A percentile compares a stretch with the other conserved stretches of the same genome.
phyloP scores from a whole-genome alignment of 805 yeast genomes.

The Millerozyma acaciae region DNA sequence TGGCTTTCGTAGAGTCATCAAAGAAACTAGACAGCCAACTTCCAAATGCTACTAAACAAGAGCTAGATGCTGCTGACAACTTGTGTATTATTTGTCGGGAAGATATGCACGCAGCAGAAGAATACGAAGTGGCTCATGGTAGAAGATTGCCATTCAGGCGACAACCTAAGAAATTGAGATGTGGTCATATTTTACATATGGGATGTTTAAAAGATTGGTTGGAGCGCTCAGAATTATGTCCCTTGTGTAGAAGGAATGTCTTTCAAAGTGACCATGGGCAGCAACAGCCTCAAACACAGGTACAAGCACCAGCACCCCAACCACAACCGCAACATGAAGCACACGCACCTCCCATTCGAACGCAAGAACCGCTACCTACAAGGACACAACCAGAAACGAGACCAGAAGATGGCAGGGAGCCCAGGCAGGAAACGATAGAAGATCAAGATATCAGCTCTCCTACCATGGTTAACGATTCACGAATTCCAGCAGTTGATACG shows the following conservation, averaged over 20 bases:
- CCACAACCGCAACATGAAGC: constrained; percentile 1
- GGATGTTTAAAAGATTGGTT: constrained; percentile 93
- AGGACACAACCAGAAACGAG: background rate
- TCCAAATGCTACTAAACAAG: constrained; percentile 57
- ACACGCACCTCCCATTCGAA: background rate
- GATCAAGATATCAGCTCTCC: constrained; percentile 1
- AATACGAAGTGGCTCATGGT: constrained; percentile 22
- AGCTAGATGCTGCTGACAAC: constrained; percentile 54
- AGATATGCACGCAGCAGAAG: constrained; percentile 58
- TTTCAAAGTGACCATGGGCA: constrained; percentile 15
- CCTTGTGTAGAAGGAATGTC: constrained; percentile 79
- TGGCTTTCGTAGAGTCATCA: constrained; percentile 51
- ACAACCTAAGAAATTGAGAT: constrained; percentile 70
- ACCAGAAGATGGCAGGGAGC: background rate
- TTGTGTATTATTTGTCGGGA: constrained; percentile 89
- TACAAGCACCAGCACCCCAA: background rate
- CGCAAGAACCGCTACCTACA: background rate
- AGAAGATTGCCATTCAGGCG: constrained; percentile 30
- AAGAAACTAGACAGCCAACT: constrained; percentile 63
- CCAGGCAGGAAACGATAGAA: too few relatives aligned
- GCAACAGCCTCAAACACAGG: background rate
- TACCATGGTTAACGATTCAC: too few relatives aligned
- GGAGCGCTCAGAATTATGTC: constrained; percentile 89
- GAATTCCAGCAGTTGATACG: too few relatives aligned
- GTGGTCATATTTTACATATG: constrained; percentile 86